Base-by-base conservation (phyloP, 2,329 filamentous ascomycete species). In the Aspergillus sclerotialis region DNA sequence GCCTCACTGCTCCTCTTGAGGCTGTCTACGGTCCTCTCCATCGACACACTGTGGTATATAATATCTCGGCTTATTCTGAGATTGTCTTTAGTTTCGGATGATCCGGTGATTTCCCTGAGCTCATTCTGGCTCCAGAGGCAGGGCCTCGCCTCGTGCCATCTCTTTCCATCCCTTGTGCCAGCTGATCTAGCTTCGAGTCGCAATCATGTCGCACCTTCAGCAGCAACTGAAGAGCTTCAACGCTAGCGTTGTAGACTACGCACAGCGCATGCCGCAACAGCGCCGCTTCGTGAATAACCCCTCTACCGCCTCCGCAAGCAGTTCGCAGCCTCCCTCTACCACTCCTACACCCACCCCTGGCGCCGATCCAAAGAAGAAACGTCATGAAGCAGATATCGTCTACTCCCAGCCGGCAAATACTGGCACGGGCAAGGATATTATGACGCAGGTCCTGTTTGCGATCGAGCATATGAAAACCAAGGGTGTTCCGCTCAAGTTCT, bases 401-500 rank as follows among this genome's bases (percentile, higher is more conserved):
- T 90, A 80, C 64, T 89, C 84, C 36, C 85, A 89, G 64, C 84
- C 84, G 13, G 74, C 76, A 44, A 79, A 82, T 52, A 85, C 79
- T 11, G 82, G 81, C 54, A 84, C 81, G 33, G 87, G 88, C 46
- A 73, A 73, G 40, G 82, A 90, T 60, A 79, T 92, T 58, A 81
- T 87, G 68, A 93, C 88, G 9, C 85, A 94, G 60, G 81, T 95
- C 56, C 77, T 83, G 38, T 94, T 88, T 64, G 86, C 87, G 13
- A 80, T 94, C 56, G 79, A 89, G 43, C 85, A 87, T 57, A 77
- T 94, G 64, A 77, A 77, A 44, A 80, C 81, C 56, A 80, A 82
- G 55, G 76, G 76, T 38, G 67, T 78, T 40, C 67, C 82, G 36
- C 76, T 88, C 56, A 75, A 73, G 23, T 83, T 93, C 39, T 68